Conservation (phyloP, 2,329 filamentous ascomycete genomes). For the Pseudogymnoascus sp. region DNA sequence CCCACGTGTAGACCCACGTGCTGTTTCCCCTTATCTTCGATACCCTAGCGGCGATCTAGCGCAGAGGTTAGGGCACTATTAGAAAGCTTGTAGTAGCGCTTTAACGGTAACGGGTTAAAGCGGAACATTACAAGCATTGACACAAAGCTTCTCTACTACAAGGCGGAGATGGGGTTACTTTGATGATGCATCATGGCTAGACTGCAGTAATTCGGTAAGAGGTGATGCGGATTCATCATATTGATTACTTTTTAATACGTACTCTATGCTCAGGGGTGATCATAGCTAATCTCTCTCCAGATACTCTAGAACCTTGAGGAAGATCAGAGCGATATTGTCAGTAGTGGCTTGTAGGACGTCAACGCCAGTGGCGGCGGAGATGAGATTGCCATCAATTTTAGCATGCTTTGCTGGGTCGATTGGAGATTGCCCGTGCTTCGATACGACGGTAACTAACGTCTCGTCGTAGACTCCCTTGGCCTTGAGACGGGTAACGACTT, state of each 20-base stretch:
- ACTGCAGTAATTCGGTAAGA: not conserved
- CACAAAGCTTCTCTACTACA: not conserved
- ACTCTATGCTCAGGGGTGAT: not conserved
- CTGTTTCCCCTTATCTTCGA: not conserved
- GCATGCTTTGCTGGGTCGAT: constrained; percentile 23
- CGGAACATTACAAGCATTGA: not conserved
- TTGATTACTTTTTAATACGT: not conserved
- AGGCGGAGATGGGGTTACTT: not conserved
- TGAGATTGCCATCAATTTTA: constrained; percentile 18
- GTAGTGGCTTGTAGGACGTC: constrained; percentile 14
- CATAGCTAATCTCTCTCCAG: not conserved
- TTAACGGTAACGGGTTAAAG: not conserved
- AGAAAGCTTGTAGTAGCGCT: not conserved
- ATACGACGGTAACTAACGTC: constrained; percentile 25
- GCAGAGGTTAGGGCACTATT: not conserved
- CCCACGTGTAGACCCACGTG: not conserved
- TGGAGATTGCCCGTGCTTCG: constrained; percentile 27
- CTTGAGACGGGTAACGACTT: constrained; percentile 22
- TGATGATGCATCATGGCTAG: not conserved
- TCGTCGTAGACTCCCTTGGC: constrained; percentile 23
- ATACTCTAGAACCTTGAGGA: constrained; percentile 17
- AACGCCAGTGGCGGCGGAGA: constrained; percentile 21
- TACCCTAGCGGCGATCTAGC: not conserved
- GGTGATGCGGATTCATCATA: not conserved
- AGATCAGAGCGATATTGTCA: constrained; percentile 27